Percentiles rank a stretch among this genome's conserved stretches.
These are phyloP conservation scores for Phytophthora citrophthora DNA, from an alignment of 352 stramenopile genomes.

Conservation along the genomic window DNA sequence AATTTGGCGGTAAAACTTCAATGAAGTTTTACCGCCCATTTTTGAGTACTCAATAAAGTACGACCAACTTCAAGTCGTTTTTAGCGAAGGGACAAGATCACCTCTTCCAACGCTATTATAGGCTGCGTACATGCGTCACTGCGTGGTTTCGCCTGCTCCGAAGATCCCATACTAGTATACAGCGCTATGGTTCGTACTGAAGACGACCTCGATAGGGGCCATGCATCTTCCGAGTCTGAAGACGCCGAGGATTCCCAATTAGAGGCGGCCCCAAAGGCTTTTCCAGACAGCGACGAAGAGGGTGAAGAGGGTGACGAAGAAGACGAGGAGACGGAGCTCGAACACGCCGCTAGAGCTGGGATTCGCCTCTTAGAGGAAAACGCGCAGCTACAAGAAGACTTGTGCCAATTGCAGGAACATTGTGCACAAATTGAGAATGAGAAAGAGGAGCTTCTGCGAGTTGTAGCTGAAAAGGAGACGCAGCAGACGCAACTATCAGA, in stretches of 20 bases:
- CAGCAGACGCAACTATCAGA: constrained; percentile 43
- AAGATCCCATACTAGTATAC: constrained; percentile 12
- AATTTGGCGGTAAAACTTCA: not conserved
- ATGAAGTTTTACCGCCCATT: not conserved
- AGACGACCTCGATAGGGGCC: not conserved
- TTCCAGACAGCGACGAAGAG: constrained; percentile 29
- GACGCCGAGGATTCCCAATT: constrained; percentile 18
- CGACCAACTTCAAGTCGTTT: constrained; percentile 17
- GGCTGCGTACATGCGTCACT: not conserved
- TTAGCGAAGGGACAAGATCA: constrained; percentile 22
- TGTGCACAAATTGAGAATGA: constrained; percentile 42
- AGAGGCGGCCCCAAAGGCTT: constrained; percentile 20
- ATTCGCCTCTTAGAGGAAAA: constrained; percentile 80
- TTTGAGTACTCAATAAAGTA: constrained; percentile 9
- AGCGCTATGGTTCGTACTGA: constrained; percentile 14
- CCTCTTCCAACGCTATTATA: not conserved
- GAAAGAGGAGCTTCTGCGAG: constrained; percentile 39
- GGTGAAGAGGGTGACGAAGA: constrained; percentile 37
- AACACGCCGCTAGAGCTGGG: constrained; percentile 65
- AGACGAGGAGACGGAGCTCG: constrained; percentile 52
- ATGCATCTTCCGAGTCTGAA: constrained; percentile 3
- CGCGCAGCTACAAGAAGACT: constrained; percentile 65
- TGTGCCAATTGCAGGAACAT: constrained; percentile 55
- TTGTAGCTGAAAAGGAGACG: constrained; percentile 51
- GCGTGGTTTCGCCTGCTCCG: constrained; percentile 12